phyloP scores from a whole-genome alignment of 176 grass and related monocot genomes.

The Eremochloa ophiuroides region DNA sequence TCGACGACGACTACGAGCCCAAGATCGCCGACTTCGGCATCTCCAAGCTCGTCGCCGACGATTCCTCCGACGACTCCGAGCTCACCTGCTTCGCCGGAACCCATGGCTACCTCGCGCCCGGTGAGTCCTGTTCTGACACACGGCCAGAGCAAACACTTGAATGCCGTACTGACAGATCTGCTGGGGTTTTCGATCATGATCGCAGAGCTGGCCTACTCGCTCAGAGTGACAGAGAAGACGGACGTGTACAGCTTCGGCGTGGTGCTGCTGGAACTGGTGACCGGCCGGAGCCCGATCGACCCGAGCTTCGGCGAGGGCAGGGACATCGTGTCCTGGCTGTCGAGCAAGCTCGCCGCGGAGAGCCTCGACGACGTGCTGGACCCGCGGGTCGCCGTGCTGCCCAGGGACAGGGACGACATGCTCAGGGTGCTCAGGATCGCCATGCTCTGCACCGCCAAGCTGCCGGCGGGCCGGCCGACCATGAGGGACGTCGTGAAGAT shows the following conservation, averaged over 20 bases:
- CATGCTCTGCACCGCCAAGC: slow-evolving; percentile 56
- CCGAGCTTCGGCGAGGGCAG: slow-evolving; percentile 65
- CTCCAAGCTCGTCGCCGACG: slow-evolving; percentile 46
- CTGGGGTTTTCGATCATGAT: background rate
- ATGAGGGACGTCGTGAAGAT: slow-evolving; percentile 95
- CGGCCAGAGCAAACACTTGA: too few relatives aligned
- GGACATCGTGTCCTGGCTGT: slow-evolving; percentile 85
- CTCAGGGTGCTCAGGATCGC: slow-evolving; percentile 67
- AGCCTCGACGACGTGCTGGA: slow-evolving; percentile 53
- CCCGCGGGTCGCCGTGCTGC: slow-evolving; percentile 22
- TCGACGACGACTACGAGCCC: slow-evolving; percentile 67
- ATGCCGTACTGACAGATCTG: background rate
- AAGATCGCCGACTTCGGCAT: slow-evolving; percentile 94
- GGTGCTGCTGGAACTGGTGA: slow-evolving; percentile 77
- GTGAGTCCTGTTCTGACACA: slow-evolving; percentile 15
- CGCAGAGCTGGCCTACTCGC: slow-evolving; percentile 75
- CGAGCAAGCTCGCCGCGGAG: slow-evolving; percentile 34
- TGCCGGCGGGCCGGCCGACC: slow-evolving; percentile 51
- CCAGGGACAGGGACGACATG: slow-evolving; percentile 53
- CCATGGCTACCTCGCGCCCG: slow-evolving; percentile 89
- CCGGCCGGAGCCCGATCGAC: slow-evolving; percentile 67
- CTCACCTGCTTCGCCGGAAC: slow-evolving; percentile 76
- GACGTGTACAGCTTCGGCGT: slow-evolving; percentile 95
- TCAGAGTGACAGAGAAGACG: slow-evolving; percentile 74
- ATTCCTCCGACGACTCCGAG: slow-evolving; percentile 45